phyloP scores from a whole-genome alignment of 257 asterid genomes.

The Knoxia roxburghii region DNA sequence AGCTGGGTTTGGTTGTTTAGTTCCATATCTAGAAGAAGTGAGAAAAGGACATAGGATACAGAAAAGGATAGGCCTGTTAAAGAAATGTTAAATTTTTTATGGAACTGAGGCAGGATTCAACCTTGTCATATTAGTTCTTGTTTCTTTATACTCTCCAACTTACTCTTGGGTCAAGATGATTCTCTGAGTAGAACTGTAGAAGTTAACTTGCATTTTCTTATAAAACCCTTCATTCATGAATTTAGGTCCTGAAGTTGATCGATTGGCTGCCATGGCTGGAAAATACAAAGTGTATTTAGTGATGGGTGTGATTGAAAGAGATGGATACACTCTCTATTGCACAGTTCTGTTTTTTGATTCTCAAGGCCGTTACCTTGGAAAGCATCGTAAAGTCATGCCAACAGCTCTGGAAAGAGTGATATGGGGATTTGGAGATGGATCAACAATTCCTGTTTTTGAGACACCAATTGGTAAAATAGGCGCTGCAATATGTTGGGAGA shows the following conservation, averaged over 20 bases:
- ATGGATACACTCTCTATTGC: constrained; percentile 88
- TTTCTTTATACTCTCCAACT: neutral
- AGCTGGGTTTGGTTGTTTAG: neutral
- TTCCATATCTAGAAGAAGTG: neutral
- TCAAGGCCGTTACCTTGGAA: constrained; percentile 81
- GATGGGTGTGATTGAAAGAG: constrained; percentile 89
- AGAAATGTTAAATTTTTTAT: neutral
- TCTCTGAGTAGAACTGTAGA: neutral
- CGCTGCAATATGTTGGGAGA: constrained; percentile 99
- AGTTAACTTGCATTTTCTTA: neutral
- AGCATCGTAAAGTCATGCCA: constrained; percentile 93
- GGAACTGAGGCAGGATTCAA: neutral
- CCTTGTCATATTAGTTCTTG: neutral
- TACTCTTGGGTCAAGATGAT: neutral
- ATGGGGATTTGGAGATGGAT: constrained; percentile 98
- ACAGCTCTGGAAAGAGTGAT: constrained; percentile 84
- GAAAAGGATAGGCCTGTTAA: neutral
- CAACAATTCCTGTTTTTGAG: constrained; percentile 88
- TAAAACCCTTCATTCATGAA: neutral
- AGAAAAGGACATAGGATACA: neutral
- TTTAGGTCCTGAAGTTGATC: constrained; percentile 91
- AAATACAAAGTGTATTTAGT: constrained; percentile 82
- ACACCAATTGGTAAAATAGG: constrained; percentile 92
- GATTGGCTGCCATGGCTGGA: constrained; percentile 94
- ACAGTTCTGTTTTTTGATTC: constrained; percentile 76